Base-by-base conservation (phyloP, 352 stramenopile genomes). In the Phytopythium boreale region DNA sequence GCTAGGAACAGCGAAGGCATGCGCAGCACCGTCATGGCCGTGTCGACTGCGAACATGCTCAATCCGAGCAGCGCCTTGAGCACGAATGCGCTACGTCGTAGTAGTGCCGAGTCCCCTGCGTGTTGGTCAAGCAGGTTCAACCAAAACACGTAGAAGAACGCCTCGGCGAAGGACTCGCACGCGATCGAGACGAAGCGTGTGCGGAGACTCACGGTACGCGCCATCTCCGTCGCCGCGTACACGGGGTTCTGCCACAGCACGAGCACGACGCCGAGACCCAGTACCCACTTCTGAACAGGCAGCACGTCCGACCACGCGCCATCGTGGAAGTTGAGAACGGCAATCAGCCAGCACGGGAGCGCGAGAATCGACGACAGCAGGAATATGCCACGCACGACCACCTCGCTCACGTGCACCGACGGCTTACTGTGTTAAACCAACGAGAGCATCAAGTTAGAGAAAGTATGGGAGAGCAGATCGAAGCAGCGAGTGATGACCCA, bases 231-330 rank as follows among this genome's bases (percentile, higher is more conserved):
- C 50, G 84, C 65, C 10, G 80, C 76, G 49, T 89, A 90, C 20
- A 93, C 79, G 12, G 87, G 87, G 31, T 95, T 95, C 57, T 95
- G 87, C 82, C 82, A 95, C 11, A 93, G 62, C n/a, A 93, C 61
- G 8, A 95, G 70, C 53, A 91, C 83, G 46, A 89, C 60, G 17
- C 85, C 82, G 27, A 95, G 61, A 1, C 74, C 80, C 11, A 93
- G 58, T 24, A 93, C 65, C 79, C 81, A 91, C 47, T 86, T 89
- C 53, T 95, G 87, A 12, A 92, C 82, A 0, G 74, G 73, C 39
- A 93, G 70, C 1, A 89, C 61, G 53, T 78, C 56, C 34, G 63
- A 67, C 80, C 83, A 92, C 17, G 74, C 79, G 53, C 76, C 69
- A 26, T 62, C 59, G 50, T 87, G 72, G 44, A 76, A 87, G 39